Percentiles rank a stretch among this genome's conserved stretches.
Evolutionary conservation across 441 rosid genomes (phyloP).

Genomic region (Flueggea neowawraea): DNA sequence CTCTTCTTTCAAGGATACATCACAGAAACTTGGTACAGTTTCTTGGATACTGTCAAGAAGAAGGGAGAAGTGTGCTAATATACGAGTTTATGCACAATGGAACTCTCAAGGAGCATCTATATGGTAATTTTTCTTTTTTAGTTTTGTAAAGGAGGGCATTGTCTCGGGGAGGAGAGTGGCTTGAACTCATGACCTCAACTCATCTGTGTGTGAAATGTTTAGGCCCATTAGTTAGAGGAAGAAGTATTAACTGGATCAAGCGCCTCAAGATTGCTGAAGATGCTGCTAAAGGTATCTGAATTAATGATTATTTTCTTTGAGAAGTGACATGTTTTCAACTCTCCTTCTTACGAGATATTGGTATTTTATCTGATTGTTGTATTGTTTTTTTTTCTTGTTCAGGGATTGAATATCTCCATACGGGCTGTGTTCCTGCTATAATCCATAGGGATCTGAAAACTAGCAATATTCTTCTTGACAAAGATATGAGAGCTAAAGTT

Average conservation of each 20-base stretch:
- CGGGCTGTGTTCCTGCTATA: constrained; percentile 95
- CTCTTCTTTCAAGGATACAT: constrained; percentile 96
- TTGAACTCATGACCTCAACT: neutral
- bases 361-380: constrained; percentile 9
- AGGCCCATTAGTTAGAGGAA: constrained; percentile 62
- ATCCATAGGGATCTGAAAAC: constrained; percentile 95
- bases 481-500: constrained; percentile 85
- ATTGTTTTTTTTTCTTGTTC: constrained; percentile 12
- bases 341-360: constrained; percentile 1
- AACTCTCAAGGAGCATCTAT: constrained; percentile 95
- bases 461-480: constrained; percentile 95
- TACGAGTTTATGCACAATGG: constrained; percentile 98
- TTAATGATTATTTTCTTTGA: neutral
- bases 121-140: constrained; percentile 42
- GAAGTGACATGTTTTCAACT: constrained; percentile 1
- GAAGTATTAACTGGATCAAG: constrained; percentile 77
- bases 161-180: too few relatives aligned
- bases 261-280: constrained; percentile 98
- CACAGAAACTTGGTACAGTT: constrained; percentile 96
- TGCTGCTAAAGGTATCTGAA: constrained; percentile 72
- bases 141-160: too few relatives aligned
- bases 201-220: neutral
- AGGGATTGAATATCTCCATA: constrained; percentile 98
- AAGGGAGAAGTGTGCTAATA: constrained; percentile 75
- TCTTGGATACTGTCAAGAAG: constrained; percentile 97